Evolutionary conservation across 495 filamentous ascomycete species (phyloP), one percentile per base, ranked within the genome.

Genomic region (Penicillium psychrofluorescens): DNA sequence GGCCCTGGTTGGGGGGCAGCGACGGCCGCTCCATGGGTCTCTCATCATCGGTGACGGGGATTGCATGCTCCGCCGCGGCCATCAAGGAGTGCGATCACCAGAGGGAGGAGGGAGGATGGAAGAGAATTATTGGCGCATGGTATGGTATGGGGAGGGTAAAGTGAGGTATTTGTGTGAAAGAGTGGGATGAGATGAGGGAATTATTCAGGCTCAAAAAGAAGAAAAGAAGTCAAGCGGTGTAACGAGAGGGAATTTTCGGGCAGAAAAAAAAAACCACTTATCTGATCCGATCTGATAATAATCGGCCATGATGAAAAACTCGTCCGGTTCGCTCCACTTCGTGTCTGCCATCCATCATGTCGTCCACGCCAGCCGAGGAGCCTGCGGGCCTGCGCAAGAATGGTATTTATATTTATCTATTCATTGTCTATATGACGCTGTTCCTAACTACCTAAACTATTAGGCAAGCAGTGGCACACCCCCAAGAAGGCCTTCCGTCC

Each of bases 391-490:
- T 71, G 50, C 64, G 70, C 41, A 70, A 71, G 54, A 73, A 73
- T 53, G 70, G 70, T 22, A 22, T 22, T 22, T 6, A 3, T 1
- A 16, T 22, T 22, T 3, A 22, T 6, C 22, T 6, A 22, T 22
- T 22, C 22, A 22, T 22, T 3, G 22, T 4, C 22, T 22, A 3
- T 0, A 22, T 22, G 11, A 30, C n/a, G 2, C 14, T 11, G 40
- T 9, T 10, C 2, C 22, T n/a, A 29, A 42, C 22, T 3, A 22
- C 2, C 2, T 6, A 3, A 52, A 45, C 51, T 45, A 54, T 55
- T 56, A 97, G 91, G 91, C 48, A 96, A 96, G 68, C 84, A 94
- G 74, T 98, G 92, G 92, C 89, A 95, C 64, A 62, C 73, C 32
- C 67, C 76, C 14, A 88, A 85, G 58, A 82, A 82, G 41, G 80